phyloP scores from a whole-genome alignment of 1,139 yeast species.

The Scheffersomyces quercinus region DNA sequence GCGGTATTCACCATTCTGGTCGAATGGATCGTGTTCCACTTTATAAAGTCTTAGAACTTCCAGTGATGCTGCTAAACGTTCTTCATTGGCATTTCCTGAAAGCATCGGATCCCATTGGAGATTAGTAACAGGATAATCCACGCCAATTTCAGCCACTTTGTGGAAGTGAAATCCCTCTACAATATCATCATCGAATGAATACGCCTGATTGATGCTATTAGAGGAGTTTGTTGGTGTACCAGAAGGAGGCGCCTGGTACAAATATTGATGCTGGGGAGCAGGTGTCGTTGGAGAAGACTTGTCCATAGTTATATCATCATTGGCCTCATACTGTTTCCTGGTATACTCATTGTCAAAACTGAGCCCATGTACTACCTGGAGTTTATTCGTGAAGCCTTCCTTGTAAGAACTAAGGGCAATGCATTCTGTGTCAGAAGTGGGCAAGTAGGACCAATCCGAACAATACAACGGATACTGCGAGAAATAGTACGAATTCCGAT shows the following conservation, averaged over 20 bases:
- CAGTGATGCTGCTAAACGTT: slow-evolving; percentile 64
- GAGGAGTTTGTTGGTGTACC: too few relatives aligned
- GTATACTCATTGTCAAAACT: slow-evolving; percentile 27
- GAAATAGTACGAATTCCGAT: slow-evolving; percentile 55
- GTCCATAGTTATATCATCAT: slow-evolving; percentile 11
- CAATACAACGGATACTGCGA: slow-evolving; percentile 65
- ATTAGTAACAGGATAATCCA: slow-evolving; percentile 68
- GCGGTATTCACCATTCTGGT: slow-evolving; percentile 33
- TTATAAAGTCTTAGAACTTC: slow-evolving; percentile 73
- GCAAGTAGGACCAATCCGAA: slow-evolving; percentile 61
- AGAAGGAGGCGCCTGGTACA: not conserved
- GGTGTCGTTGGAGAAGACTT: slow-evolving; percentile 9
- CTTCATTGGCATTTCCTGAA: slow-evolving; percentile 24
- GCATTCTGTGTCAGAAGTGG: slow-evolving; percentile 42
- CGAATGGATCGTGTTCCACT: slow-evolving; percentile 32
- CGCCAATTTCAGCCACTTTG: slow-evolving; percentile 51
- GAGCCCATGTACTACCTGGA: slow-evolving; percentile 49
- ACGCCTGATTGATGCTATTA: not conserved
- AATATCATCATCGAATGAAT: slow-evolving; percentile 3
- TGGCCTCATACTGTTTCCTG: slow-evolving; percentile 8
- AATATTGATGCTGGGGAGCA: slow-evolving; percentile 2
- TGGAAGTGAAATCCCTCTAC: slow-evolving; percentile 49
- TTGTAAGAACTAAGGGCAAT: slow-evolving; percentile 69
- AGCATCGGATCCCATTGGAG: slow-evolving; percentile 71
- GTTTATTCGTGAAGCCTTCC: slow-evolving; percentile 65